phyloP scores from a whole-genome alignment of 1,139 yeast species.

The Blastobotrys apis region DNA sequence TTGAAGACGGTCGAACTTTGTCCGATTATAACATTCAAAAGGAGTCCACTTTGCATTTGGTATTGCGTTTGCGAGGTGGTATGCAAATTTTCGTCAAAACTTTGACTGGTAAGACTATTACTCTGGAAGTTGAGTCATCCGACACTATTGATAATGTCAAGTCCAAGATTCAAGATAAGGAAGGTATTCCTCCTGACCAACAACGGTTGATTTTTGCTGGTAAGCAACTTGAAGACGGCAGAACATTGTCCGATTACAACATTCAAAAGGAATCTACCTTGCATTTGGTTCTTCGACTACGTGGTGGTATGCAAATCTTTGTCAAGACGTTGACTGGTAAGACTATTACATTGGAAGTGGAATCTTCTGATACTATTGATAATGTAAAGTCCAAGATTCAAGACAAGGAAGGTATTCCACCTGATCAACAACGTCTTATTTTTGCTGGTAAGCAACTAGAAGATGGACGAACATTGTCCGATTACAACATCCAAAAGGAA shows the following conservation, averaged over 20 bases:
- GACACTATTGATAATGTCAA: conserved; percentile 99
- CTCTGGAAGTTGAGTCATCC: conserved; percentile 98
- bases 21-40: conserved; percentile 99
- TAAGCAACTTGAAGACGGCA: conserved; percentile 99
- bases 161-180: conserved; percentile 98
- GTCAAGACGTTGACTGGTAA: conserved; percentile 98
- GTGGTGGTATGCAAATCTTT: conserved; percentile 99
- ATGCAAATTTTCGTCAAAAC: conserved; percentile 99
- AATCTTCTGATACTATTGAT: conserved; percentile 98
- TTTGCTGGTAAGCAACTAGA: conserved; percentile 99
- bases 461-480: conserved; percentile 98
- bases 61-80: conserved; percentile 99
- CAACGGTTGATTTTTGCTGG: conserved; percentile 99
- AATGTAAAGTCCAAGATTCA: conserved; percentile 98
- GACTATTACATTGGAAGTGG: conserved; percentile 99
- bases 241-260: conserved; percentile 99
- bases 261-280: conserved; percentile 99
- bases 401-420: conserved; percentile 99
- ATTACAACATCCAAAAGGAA: conserved; percentile 99
- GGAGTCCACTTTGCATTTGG: conserved; percentile 98
- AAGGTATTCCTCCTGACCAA: conserved; percentile 99
- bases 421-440: conserved; percentile 99
- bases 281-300: conserved; percentile 95
- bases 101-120: conserved; percentile 98
- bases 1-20: conserved; percentile 98